Conservation (phyloP, 2,329 filamentous ascomycete genomes). For the Clarireedia hainanense region DNA sequence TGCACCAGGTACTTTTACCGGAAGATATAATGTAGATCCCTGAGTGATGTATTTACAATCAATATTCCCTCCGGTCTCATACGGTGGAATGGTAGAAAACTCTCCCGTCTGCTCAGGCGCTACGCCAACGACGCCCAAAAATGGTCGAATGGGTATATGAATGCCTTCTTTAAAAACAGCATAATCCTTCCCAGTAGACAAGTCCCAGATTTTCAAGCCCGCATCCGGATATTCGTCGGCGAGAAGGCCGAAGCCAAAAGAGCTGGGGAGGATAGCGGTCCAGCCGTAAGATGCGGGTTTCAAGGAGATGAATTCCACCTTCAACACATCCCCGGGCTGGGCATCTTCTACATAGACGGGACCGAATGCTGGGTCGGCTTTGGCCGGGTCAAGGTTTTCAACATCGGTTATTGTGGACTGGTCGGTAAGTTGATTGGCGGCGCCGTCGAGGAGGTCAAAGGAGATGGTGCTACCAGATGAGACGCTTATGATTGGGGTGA, state of each 20-base stretch:
- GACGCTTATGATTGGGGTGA: conserved; percentile 38
- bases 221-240: conserved; percentile 39
- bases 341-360: conserved; percentile 42
- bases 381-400: conserved; percentile 30
- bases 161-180: conserved; percentile 41
- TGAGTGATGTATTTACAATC: conserved; percentile 43
- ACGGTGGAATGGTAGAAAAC: conserved; percentile 42
- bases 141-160: conserved; percentile 41
- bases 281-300: conserved; percentile 41
- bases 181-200: conserved; percentile 33
- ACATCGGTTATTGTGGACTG: conserved; percentile 35
- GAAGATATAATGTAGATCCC: conserved; percentile 41
- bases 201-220: conserved; percentile 41
- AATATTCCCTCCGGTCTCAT: conserved; percentile 45
- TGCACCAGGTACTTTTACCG: conserved; percentile 41
- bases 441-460: conserved; percentile 43
- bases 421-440: conserved; percentile 41
- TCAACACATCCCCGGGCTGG: conserved; percentile 43
- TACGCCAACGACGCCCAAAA: conserved; percentile 45
- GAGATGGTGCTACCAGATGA: conserved; percentile 39
- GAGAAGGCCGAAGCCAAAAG: conserved; percentile 42
- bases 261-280: conserved; percentile 42
- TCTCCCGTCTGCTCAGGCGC: conserved; percentile 38
- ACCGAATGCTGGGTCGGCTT: conserved; percentile 40
- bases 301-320: conserved; percentile 42